These are phyloP conservation scores for Mycosphaerelloides madeirae DNA, from an alignment of 2,329 filamentous ascomycete species.

Conservation along the genomic window DNA sequence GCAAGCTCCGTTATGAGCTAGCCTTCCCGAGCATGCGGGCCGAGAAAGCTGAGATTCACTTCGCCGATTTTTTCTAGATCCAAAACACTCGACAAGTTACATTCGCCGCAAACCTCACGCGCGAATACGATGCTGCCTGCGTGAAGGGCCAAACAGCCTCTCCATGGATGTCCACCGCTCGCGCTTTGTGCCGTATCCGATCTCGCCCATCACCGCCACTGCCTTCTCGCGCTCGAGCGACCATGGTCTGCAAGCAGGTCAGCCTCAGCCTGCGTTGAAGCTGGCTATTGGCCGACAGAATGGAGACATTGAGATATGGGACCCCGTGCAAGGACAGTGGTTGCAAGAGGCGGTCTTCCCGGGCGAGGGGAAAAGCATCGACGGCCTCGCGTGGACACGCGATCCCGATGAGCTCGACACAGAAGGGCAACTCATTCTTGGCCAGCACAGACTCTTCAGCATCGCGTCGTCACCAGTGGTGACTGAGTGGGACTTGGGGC, in stretches of 20 bases:
- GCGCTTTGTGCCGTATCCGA: conserved; percentile 88
- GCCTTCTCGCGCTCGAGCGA: conserved; percentile 78
- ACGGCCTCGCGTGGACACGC: conserved; percentile 86
- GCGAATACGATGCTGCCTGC: no score
- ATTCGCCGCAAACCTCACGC: no score
- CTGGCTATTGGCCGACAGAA: conserved; percentile 89
- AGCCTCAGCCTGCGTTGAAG: conserved; percentile 57
- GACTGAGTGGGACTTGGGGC: conserved; percentile 89
- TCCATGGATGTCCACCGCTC: conserved; percentile 94
- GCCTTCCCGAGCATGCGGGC: no score
- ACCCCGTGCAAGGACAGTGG: conserved; percentile 76
- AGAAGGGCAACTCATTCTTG: conserved; percentile 58
- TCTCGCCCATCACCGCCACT: conserved; percentile 87
- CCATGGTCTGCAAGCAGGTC: conserved; percentile 30
- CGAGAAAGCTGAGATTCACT: no score
- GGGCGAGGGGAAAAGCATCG: conserved; percentile 67
- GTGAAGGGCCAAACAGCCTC: no score
- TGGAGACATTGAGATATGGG: conserved; percentile 97
- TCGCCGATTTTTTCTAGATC: no score
- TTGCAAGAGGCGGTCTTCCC: conserved; percentile 81
- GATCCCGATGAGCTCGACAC: conserved; percentile 69
- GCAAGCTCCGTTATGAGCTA: no score
- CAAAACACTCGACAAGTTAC: no score
- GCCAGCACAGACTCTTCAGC: conserved; percentile 83
- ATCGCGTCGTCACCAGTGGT: conserved; percentile 89